Evolutionary conservation across 371 early-diverging fungal genomes (phyloP), one percentile per base, ranked within the genome.

Genomic region (Circinella minor): DNA sequence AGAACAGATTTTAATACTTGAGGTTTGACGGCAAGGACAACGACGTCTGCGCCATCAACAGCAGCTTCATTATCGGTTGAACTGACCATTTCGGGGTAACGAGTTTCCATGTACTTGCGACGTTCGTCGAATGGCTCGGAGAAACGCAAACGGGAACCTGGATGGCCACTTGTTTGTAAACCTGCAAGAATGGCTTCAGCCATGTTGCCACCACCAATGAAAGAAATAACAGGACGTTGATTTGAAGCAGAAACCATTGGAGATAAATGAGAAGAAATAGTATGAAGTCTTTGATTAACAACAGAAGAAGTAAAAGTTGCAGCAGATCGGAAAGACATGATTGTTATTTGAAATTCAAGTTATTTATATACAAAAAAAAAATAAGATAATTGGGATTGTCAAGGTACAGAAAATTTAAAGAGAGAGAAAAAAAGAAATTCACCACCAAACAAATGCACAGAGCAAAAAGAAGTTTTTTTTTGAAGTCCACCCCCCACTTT

Each of bases 171-270:
- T 63, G 91, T 75, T 38, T 77, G 76, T 55, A 97, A 88, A 38
- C 98, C 98, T 13, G 93, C 94, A 46, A 96, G 85, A 67, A 97
- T 96, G 69, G 96, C 95, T 72, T 90, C 91, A 49, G 95, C 95
- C 96, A 97, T 96, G 77, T 97, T 96, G 67, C 98, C 98, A 54
- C 95, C 98, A 68, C 98, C 96, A 66, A 93, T 93, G 75, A 94
- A 92, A 36, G 89, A 84, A 37, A 94, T 76, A 36, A 70, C 65
- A 34, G 83, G 83, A 20, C 68, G 74, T 37, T 70, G 69, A 15
- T 17, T 20, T 47, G 63, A 47, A 17, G 57, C 57, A 57, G 57
- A 57, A 34, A 57, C 57, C 57, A 57, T 57, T 18, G 43, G 57
- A 55, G 38, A 9, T 9, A 43, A 9, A 43, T 17, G 36, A 49